phyloP scores from a whole-genome alignment of 2,329 filamentous ascomycete species.

The Camillea tinctor region DNA sequence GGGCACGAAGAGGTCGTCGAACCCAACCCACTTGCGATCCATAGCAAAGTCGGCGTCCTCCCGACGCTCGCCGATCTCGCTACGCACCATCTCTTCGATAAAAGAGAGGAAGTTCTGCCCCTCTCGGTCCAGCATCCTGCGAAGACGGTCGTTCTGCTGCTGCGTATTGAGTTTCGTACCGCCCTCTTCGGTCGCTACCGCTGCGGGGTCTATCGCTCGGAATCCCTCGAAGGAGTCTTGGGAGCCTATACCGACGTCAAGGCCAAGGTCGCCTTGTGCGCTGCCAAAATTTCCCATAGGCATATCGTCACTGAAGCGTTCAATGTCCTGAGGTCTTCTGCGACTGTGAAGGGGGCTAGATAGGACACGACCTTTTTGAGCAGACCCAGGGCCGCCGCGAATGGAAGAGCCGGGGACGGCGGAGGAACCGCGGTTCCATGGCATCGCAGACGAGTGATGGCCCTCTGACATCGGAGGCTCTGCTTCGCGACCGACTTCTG shows the following conservation, averaged over 20 bases:
- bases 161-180: slow-evolving; percentile 4
- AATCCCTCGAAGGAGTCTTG: slow-evolving; percentile 33
- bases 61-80: slow-evolving; percentile 30
- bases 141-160: slow-evolving; percentile 10
- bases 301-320: slow-evolving; percentile 46
- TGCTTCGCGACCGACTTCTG: slow-evolving; percentile 49
- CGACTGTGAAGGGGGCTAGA: slow-evolving; percentile 41
- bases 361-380: slow-evolving; percentile 39
- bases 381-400: slow-evolving; percentile 40
- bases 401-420: slow-evolving; percentile 46
- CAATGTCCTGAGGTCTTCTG: slow-evolving; percentile 39
- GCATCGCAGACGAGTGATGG: slow-evolving; percentile 53
- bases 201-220: slow-evolving; percentile 7
- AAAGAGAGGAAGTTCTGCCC: slow-evolving; percentile 47
- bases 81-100: slow-evolving; percentile 34
- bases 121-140: slow-evolving; percentile 42
- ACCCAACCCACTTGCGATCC: slow-evolving; percentile 53
- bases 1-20: slow-evolving; percentile 68
- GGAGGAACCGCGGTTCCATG: slow-evolving; percentile 53
- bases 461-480: slow-evolving; percentile 62
- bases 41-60: slow-evolving; percentile 31
- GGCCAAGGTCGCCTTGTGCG: slow-evolving; percentile 32
- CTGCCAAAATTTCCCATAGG: slow-evolving; percentile 34
- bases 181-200: neutral
- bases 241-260: slow-evolving; percentile 22